Percentiles rank a stretch among this genome's conserved stretches.
These are phyloP conservation scores for Stemphylium lycopersici DNA, from an alignment of 2,329 filamentous ascomycete species.

Conservation along the genomic window DNA sequence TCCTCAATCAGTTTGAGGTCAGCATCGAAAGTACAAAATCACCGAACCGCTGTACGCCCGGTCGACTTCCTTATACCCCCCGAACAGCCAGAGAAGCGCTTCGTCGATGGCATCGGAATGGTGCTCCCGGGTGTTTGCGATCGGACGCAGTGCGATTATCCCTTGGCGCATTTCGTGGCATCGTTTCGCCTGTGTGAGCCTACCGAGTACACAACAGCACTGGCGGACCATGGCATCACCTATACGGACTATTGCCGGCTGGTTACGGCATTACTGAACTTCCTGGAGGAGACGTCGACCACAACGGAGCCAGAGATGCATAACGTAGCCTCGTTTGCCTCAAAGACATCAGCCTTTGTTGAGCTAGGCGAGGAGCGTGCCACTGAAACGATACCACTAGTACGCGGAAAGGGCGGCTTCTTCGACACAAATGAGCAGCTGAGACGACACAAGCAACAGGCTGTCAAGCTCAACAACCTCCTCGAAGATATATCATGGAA, in stretches of 20 bases:
- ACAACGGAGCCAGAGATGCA: slow-evolving; percentile 2
- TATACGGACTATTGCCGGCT: slow-evolving; percentile 28
- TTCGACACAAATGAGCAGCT: slow-evolving; percentile 19
- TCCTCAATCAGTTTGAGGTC: slow-evolving; percentile 17
- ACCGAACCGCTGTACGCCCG: slow-evolving; percentile 4
- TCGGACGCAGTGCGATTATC: slow-evolving; percentile 21
- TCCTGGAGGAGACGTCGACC: slow-evolving; percentile 16
- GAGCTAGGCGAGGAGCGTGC: not conserved
- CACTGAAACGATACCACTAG: not conserved
- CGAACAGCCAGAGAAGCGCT: slow-evolving; percentile 32
- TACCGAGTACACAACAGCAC: slow-evolving; percentile 32
- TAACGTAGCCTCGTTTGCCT: slow-evolving; percentile 1
- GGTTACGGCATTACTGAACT: slow-evolving; percentile 20
- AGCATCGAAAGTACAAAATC: not conserved
- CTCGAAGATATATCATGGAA: slow-evolving; percentile 28
- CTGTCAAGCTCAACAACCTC: slow-evolving; percentile 21
- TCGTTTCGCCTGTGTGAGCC: slow-evolving; percentile 34
- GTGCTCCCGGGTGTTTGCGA: slow-evolving; percentile 31
- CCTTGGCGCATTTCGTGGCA: slow-evolving; percentile 27
- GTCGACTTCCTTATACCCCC: slow-evolving; percentile 23
- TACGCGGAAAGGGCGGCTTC: not conserved
- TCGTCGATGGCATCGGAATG: slow-evolving; percentile 36
- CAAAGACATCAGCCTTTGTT: too few relatives aligned
- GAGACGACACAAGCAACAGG: slow-evolving; percentile 18
- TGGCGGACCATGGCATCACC: slow-evolving; percentile 36